Percentiles rank a stretch among this genome's conserved stretches.
Evolutionary conservation across 2,329 filamentous ascomycete species (phyloP).

Genomic region (Phialemoniopsis sp.): DNA sequence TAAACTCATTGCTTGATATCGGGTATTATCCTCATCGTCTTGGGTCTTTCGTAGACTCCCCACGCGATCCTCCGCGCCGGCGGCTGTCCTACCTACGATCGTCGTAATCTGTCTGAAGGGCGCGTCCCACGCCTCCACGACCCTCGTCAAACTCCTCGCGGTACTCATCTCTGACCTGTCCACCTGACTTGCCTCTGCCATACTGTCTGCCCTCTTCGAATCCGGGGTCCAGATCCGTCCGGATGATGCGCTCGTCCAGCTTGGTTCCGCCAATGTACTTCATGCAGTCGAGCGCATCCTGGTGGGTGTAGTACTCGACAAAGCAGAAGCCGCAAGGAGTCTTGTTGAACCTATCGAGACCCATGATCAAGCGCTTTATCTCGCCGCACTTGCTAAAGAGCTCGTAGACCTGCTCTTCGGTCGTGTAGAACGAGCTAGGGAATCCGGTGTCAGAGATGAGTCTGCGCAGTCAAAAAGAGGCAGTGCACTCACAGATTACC

Average conservation of each 20-base stretch:
- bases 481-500: constrained; percentile 73
- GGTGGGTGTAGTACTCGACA: constrained; percentile 97
- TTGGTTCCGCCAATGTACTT: constrained; percentile 99
- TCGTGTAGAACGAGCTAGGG: constrained; percentile 88
- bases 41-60: no score
- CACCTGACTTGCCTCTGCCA: constrained; percentile 89
- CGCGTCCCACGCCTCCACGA: constrained; percentile 81
- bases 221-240: constrained; percentile 91
- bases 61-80: no score
- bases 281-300: constrained; percentile 95
- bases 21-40: no score
- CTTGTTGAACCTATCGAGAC: constrained; percentile 93
- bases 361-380: constrained; percentile 98
- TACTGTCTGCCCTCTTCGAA: constrained; percentile 97
- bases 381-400: constrained; percentile 95
- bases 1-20: no score
- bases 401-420: constrained; percentile 98
- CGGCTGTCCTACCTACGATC: no score
- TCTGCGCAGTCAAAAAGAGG: not conserved
- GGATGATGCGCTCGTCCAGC: constrained; percentile 92
- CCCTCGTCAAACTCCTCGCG: constrained; percentile 96
- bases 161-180: constrained; percentile 97
- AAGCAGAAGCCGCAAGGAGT: constrained; percentile 99
- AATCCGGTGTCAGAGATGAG: constrained; percentile 4
- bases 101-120: constrained; percentile 51